These are phyloP conservation scores for Hyaloscypha bicolor DNA, from an alignment of 495 filamentous ascomycete genomes.

Conservation along the genomic window DNA sequence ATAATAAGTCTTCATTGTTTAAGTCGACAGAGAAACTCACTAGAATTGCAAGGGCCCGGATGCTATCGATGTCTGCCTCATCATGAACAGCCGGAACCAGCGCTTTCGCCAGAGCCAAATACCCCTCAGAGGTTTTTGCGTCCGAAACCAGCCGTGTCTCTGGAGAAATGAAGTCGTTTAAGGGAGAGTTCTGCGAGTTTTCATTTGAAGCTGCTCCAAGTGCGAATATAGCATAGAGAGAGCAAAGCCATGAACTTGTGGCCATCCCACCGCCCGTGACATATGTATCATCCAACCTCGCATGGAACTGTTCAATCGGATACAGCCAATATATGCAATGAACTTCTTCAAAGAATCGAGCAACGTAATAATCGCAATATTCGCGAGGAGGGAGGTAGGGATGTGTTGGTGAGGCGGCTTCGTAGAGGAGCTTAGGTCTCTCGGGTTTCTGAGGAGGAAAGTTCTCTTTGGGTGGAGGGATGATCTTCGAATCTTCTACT, in stretches of 20 bases:
- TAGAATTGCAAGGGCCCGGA: constrained; percentile 34
- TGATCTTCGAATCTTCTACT: constrained; percentile 16
- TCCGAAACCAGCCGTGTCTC: constrained; percentile 14
- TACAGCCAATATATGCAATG: constrained; percentile 25
- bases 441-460: constrained; percentile 19
- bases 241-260: constrained; percentile 25
- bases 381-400: constrained; percentile 16
- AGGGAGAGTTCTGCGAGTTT: not conserved
- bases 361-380: constrained; percentile 17
- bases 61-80: constrained; percentile 38
- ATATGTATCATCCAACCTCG: constrained; percentile 22
- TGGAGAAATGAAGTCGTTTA: not conserved
- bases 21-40: constrained; percentile 16
- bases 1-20: not conserved
- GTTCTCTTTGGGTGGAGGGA: constrained; percentile 4
- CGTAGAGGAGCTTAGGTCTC: not conserved
- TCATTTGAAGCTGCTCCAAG: constrained; percentile 16
- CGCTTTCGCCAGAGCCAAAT: constrained; percentile 34
- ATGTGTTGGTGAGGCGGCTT: not conserved
- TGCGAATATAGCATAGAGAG: constrained; percentile 27
- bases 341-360: constrained; percentile 22
- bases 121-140: constrained; percentile 28
- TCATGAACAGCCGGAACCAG: constrained; percentile 36
- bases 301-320: constrained; percentile 19
- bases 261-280: not conserved